phyloP scores from a whole-genome alignment of 352 stramenopile species.

The Phytophthora ramorum region DNA sequence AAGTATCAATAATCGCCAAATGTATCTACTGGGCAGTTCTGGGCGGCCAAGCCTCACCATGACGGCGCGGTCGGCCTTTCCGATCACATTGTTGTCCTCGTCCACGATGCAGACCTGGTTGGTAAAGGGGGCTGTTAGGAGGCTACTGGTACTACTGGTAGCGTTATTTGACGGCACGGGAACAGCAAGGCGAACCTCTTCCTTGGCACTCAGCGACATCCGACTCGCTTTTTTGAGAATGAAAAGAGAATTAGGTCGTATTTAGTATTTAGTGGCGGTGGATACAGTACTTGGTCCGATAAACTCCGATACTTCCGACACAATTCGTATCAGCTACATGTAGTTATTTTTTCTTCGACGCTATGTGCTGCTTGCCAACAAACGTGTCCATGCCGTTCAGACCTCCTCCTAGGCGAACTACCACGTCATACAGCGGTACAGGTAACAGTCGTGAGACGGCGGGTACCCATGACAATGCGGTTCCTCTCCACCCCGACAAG shows the following conservation, averaged over 20 bases:
- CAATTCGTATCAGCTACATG: no score
- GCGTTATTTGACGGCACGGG: neutral
- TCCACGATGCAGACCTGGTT: conserved; percentile 87
- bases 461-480: conserved; percentile 60
- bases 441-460: conserved; percentile 62
- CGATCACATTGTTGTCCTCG: conserved; percentile 80
- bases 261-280: no score
- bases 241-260: no score
- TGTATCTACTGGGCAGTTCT: no score
- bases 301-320: no score
- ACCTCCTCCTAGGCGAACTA: conserved; percentile 68
- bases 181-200: conserved; percentile 42
- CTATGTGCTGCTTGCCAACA: conserved; percentile 65
- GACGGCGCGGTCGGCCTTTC: conserved; percentile 80
- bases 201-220: conserved; percentile 62
- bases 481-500: conserved; percentile 59
- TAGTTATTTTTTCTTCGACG: no score
- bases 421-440: conserved; percentile 52
- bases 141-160: no score
- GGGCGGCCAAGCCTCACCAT: conserved; percentile 50
- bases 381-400: conserved; percentile 83
- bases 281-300: no score
- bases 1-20: neutral
- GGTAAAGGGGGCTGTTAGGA: neutral
- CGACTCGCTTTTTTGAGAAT: neutral